phyloP scores from a whole-genome alignment of 164 flowering plant genomes.

The Aristolochia fimbriata region DNA sequence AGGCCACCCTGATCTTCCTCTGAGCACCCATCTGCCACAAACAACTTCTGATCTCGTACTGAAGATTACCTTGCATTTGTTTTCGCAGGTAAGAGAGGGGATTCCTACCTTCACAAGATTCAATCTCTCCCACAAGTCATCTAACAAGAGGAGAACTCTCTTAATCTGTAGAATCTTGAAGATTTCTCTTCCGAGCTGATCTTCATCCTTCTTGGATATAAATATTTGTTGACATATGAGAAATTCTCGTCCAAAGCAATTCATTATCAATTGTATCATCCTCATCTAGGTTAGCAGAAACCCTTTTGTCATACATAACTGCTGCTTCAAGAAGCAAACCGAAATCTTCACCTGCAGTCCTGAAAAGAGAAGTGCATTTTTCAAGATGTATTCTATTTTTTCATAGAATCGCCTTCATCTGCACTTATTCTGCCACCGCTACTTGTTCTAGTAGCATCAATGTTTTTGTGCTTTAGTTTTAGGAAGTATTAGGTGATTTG shows the following conservation, averaged over 20 bases:
- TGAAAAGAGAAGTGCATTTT: constrained; percentile 16
- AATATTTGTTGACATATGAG: constrained; percentile 33
- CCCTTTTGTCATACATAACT: constrained; percentile 92
- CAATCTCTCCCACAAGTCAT: constrained; percentile 10
- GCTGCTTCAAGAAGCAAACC: constrained; percentile 87
- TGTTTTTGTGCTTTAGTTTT: too few species aligned
- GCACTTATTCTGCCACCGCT: too few species aligned
- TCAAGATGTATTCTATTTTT: not conserved
- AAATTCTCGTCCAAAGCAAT: constrained; percentile 41
- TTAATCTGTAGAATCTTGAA: not conserved
- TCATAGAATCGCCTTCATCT: too few species aligned
- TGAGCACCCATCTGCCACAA: constrained; percentile 7
- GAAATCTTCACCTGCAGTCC: constrained; percentile 98
- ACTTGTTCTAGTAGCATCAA: too few species aligned
- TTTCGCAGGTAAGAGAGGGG: not conserved
- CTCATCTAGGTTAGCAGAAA: constrained; percentile 73
- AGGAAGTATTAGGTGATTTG: too few species aligned
- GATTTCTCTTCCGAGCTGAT: not conserved
- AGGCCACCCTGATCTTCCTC: constrained; percentile 3
- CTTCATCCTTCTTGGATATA: constrained; percentile 43
- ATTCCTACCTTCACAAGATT: constrained; percentile 3
- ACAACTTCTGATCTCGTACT: constrained; percentile 1
- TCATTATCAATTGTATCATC: constrained; percentile 54
- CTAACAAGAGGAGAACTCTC: constrained; percentile 8
- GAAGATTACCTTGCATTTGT: constrained; percentile 4